Evolutionary conservation across 768 basidiomycete genomes (phyloP).

Genomic region (Podaxis mareebaensis): DNA sequence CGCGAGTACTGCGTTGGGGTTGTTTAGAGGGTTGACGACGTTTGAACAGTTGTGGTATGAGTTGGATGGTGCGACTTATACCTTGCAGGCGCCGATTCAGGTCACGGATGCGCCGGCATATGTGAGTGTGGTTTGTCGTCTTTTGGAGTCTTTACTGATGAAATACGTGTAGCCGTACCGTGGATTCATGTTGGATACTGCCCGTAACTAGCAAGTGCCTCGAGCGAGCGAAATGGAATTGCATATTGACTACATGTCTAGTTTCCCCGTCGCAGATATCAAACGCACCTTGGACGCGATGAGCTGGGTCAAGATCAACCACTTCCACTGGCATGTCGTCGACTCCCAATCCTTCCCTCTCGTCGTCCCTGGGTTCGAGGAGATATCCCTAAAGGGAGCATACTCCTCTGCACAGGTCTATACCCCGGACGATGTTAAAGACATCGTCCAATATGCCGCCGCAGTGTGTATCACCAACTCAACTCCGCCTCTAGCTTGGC

Average conservation of each 20-base stretch:
- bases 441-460: constrained; percentile 65
- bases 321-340: constrained; percentile 81
- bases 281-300: constrained; percentile 73
- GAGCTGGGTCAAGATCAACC: constrained; percentile 76
- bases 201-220: constrained; percentile 65
- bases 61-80: constrained; percentile 52
- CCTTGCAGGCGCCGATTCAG: constrained; percentile 53
- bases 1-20: constrained; percentile 65
- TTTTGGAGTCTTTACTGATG: background rate
- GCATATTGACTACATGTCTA: constrained; percentile 21
- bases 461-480: constrained; percentile 42
- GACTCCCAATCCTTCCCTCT: constrained; percentile 84
- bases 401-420: constrained; percentile 62
- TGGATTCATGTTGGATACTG: constrained; percentile 80
- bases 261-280: constrained; percentile 65
- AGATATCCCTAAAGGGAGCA: constrained; percentile 64
- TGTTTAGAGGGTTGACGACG: constrained; percentile 75
- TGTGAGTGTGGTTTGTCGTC: constrained; percentile 37
- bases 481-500: constrained; percentile 29
- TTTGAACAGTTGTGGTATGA: constrained; percentile 75
- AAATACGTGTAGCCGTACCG: constrained; percentile 56
- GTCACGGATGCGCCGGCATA: constrained; percentile 64
- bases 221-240: background rate
- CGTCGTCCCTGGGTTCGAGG: constrained; percentile 56
- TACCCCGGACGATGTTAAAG: constrained; percentile 50